Percentiles rank a stretch among this genome's conserved stretches.
Conservation (phyloP, 148 eudicot species). For the Rhododendron williamsianum region DNA sequence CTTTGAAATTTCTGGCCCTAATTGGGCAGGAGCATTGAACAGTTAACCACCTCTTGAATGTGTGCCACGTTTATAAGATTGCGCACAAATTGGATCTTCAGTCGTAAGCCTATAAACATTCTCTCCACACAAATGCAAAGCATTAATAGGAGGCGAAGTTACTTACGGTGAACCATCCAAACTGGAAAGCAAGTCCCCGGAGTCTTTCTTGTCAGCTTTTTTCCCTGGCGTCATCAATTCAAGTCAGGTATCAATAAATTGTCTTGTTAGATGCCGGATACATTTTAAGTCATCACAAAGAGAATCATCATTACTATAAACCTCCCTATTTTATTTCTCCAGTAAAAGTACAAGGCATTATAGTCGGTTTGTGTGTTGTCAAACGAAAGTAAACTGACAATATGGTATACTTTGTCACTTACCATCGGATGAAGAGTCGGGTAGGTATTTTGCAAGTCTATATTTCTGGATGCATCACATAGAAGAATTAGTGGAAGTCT, state of each 20-base stretch:
- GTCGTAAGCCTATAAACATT: not conserved
- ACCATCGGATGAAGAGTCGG: not conserved
- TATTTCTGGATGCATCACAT: conserved; percentile 5
- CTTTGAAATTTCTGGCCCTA: not conserved
- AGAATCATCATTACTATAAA: not conserved
- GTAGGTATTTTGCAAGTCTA: conserved; percentile 1
- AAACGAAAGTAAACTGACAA: not conserved
- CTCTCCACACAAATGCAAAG: not conserved
- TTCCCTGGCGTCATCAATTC: not conserved
- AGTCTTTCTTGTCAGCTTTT: not conserved
- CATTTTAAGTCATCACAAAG: not conserved
- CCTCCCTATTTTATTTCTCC: not conserved
- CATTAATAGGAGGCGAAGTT: not conserved
- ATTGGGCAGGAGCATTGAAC: not conserved
- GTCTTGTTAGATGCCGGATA: not conserved
- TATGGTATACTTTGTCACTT: not conserved
- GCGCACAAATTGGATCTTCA: not conserved
- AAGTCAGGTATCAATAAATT: not conserved
- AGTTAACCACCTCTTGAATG: not conserved
- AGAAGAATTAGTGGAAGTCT: not conserved
- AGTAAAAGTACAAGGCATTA: not conserved
- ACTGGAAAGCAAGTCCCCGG: conserved; percentile 39
- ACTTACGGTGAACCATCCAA: conserved; percentile 44
- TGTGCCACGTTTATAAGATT: not conserved
- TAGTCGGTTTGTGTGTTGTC: not conserved